These are phyloP conservation scores for Schwanniomyces yamadae DNA, from an alignment of 805 yeast species.

Conservation along the genomic window DNA sequence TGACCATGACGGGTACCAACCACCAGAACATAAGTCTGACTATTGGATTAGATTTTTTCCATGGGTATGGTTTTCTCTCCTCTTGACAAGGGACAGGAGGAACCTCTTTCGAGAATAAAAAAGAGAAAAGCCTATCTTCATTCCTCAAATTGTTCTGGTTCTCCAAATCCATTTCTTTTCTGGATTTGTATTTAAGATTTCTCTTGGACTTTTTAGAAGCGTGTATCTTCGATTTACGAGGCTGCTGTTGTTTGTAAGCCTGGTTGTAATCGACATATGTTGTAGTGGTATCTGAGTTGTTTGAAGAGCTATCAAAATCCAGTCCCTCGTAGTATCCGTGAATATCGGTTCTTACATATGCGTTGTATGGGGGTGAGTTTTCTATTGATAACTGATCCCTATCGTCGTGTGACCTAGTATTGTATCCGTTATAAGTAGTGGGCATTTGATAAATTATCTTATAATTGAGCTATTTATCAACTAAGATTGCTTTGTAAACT, in stretches of 20 bases:
- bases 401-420: no score
- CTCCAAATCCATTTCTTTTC: conserved; percentile 7
- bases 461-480: no score
- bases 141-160: conserved; percentile 33
- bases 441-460: no score
- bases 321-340: neutral
- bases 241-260: neutral
- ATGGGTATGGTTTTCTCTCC: conserved; percentile 52
- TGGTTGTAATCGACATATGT: conserved; percentile 4
- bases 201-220: neutral
- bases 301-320: neutral
- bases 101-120: conserved; percentile 46
- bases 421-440: no score
- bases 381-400: neutral
- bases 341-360: neutral
- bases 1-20: conserved; percentile 38
- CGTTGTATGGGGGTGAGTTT: conserved; percentile 5
- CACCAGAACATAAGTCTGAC: conserved; percentile 41
- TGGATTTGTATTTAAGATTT: neutral
- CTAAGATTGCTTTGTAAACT: no score
- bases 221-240: neutral
- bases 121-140: conserved; percentile 54
- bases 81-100: conserved; percentile 52
- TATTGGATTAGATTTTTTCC: conserved; percentile 38
- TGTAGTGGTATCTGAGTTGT: conserved; percentile 6